Conservation (phyloP, 225 moss, liverwort and hornwort species). For the Climacium dendroides region DNA sequence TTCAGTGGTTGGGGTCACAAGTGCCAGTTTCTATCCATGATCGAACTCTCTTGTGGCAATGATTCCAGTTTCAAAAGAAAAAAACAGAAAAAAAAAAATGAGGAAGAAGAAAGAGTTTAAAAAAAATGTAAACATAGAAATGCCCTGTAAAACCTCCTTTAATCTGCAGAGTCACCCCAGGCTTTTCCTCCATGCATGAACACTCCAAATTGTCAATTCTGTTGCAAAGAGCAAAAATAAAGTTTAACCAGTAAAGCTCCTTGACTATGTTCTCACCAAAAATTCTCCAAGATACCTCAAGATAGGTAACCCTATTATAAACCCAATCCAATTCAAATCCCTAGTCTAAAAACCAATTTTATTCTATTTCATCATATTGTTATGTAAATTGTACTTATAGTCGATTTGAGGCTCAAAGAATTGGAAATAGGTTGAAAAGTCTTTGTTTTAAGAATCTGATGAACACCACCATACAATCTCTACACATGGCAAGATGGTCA, state of each 20-base stretch:
- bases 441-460: background rate
- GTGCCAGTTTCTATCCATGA: background rate
- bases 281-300: no score
- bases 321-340: background rate
- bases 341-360: background rate
- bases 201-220: no score
- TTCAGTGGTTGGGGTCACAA: background rate
- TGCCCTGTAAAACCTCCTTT: background rate
- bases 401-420: background rate
- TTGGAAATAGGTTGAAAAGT: background rate
- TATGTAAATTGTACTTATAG: background rate
- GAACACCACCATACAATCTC: no score
- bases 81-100: fast-evolving
- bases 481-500: background rate
- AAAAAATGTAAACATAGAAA: background rate
- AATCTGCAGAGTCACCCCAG: no score
- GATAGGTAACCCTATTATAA: background rate
- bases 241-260: no score
- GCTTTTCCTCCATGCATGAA: no score
- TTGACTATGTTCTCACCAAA: no score
- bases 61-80: background rate
- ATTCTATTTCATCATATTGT: background rate
- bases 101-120: fast-evolving
- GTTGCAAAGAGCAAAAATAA: no score
- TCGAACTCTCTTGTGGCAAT: background rate